Evolutionary conservation across 306 rosid genomes (phyloP), one percentile per base, ranked within the genome.

Genomic region (Gastrolobium villosum): DNA sequence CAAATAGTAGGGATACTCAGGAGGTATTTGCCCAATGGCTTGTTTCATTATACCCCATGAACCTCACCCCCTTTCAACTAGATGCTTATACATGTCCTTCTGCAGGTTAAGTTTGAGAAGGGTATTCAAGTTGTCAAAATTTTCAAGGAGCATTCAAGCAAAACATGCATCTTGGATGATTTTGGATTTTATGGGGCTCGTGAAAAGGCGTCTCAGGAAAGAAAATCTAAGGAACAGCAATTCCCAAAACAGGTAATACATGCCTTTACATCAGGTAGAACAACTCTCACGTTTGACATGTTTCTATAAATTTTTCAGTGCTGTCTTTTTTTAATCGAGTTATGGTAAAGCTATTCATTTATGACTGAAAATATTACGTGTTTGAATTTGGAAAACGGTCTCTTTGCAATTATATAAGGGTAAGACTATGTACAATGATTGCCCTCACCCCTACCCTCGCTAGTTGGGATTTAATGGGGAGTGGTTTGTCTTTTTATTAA

Each of bases 1-100:
- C 88, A 1, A 87, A 87, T 20, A 87, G 91, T 5, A 82, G 91
- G 74, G 91, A 87, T 57, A 87, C 91, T 30, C 91, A 84, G 26
- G 91, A 87, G 91, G 91, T 87, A 85, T 82, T 57, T 55, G 9
- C 70, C 8, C 50, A 20, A 48, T 49, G 37, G 7, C 56, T 72
- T 72, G 52, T 57, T 80, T 80, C 43, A 36, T 67, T 62, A 40
- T 44, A 13, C 44, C 32, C 5, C 7, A n/a, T 50, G 15, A 43
- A n/a, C 15, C 13, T 5, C n/a, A 7, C 57, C 50, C 39, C 5
- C 10, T 67, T 46, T 80, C 50, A 15, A 3, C 44, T 62, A 48
- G 28, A 4, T 44, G 67, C 65, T 52, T 54, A 45, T 79, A 1
- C 30, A 1, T 77, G n/a, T 61, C 26, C 41, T 71, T 34, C 53